Evolutionary conservation across 805 yeast species (phyloP), one percentile per base, ranked within the genome.

Genomic region (Citeromyces matritensis): DNA sequence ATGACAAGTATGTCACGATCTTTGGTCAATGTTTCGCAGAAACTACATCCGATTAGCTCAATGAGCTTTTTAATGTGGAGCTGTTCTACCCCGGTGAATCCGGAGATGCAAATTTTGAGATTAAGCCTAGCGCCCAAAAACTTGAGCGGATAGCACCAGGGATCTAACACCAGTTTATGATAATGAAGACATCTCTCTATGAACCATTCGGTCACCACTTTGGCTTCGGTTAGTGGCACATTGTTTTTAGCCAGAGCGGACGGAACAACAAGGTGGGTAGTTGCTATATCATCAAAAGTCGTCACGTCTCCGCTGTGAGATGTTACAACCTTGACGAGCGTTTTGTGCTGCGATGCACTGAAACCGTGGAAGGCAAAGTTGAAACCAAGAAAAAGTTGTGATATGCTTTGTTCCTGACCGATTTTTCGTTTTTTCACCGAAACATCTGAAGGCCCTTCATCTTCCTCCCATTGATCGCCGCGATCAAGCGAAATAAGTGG

Each of bases 1-100:
- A 72, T 56, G 3, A 82, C 53, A 23, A 83, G 53, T 10, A 77
- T 43, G 40, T 78, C 79, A 26, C 79, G 55, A 8, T 57, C 51
- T 4, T 58, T 43, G 3, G 65, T 63, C 33, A 82, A 55, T 2
- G 64, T 55, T 0, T 63, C 69, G 30, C 61, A 53, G 33, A 63
- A 60, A 26, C 57, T 55, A 32, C 76, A 69, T 15, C 77, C 73
- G 15, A 79, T 42, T 19, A 64, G 45, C 12, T 55, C 43, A 6
- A 83, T 58, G 28, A 88, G 58, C 44, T 79, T 78, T 6, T 67
- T 70, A 9, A 33, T 21, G 51, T 83, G 94, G 27, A 80, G 53
- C 11, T 72, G 53, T 49, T 83, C 93, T 17, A 80, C 72, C 0
- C 93, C 94, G 13, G 73, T 63, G 47, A 77, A 83, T 3, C 94